Evolutionary conservation across 2,329 filamentous ascomycete genomes (phyloP), one percentile per base, ranked within the genome.

Genomic region (Beauveria scarabaeidicola): DNA sequence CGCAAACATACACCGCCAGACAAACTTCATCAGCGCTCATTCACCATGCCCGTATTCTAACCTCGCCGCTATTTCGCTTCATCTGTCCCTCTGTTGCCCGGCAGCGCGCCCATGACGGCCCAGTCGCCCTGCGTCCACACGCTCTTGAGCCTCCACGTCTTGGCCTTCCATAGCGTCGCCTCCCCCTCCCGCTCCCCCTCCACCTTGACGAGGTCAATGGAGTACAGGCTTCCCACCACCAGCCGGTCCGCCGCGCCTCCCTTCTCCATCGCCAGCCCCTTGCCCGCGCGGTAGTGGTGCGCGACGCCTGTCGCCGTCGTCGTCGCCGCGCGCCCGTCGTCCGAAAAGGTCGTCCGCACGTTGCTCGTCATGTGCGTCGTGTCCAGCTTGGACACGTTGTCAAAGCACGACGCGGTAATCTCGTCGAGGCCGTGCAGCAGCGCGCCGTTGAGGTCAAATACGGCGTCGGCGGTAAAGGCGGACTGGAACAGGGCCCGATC

Each of bases 361-460:
- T 51, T 55, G 58, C 51, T 50, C 41, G 52, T 44, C 41, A 55
- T 44, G 46, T 60, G 58, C 43, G 58, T 55, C 51, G 58, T 60
- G 50, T 54, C 58, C 4, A 60, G 51, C 44, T 13, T 17, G 11
- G 41, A 48, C 15, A 55, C 52, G 23, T 32, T 44, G 46, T 54
- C 51, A 17, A 48, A 55, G 43, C 44, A 36, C 25, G 23, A 17
- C 13, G 51, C 2, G n/a, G 23, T 43, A 9, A 60, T 43, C 13
- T 41, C 58, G 27, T 54, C 51, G 21, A 60, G 23, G 17, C 58
- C 58, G 9, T 19, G 36, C 38, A 55, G 36, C 36, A n/a, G n/a
- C 23, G 29, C n/a, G 23, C 50, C 43, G 36, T 54, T 54, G 21
- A 60, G 51, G 9, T 60, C 58, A 10, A 55, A 48, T 3, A 43